A percentile compares a stretch with the other conserved stretches of the same genome.
Evolutionary conservation across 805 yeast species (phyloP).

Genomic region (Metschnikowia koreensis): DNA sequence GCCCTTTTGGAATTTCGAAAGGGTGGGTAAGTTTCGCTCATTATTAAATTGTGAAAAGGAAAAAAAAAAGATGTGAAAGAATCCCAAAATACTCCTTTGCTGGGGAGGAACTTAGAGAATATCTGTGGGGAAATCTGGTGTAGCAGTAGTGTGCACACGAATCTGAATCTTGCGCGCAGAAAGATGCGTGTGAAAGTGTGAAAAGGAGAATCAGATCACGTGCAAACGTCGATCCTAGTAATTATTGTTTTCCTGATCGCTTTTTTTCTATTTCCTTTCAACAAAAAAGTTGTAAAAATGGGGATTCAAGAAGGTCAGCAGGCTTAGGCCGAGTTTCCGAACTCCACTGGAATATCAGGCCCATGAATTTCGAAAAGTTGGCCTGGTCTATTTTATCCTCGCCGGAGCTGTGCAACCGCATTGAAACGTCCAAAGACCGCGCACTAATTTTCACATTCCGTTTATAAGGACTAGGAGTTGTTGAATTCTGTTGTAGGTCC

Average conservation of each 20-base stretch:
- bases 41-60: not conserved
- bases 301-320: conserved; percentile 7
- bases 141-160: not conserved
- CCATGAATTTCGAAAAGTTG: conserved; percentile 28
- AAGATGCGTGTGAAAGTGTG: not conserved
- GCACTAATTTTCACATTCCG: conserved; percentile 30
- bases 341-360: conserved; percentile 37
- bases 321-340: conserved; percentile 18
- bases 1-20: conserved; percentile 7
- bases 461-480: conserved; percentile 13
- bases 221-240: not conserved
- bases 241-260: no score
- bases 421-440: conserved; percentile 28
- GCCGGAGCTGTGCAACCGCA: conserved; percentile 21
- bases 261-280: no score
- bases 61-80: not conserved
- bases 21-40: conserved; percentile 7
- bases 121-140: not conserved
- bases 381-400: conserved; percentile 14
- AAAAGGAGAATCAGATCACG: not conserved
- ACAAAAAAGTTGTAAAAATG: conserved; percentile 4
- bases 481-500: not conserved
- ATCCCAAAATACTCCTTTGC: not conserved
- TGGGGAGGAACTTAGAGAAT: no score
- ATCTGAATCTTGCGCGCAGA: not conserved